Conservation (phyloP, 169 alveolate genomes). For the Plasmodium vivax region DNA sequence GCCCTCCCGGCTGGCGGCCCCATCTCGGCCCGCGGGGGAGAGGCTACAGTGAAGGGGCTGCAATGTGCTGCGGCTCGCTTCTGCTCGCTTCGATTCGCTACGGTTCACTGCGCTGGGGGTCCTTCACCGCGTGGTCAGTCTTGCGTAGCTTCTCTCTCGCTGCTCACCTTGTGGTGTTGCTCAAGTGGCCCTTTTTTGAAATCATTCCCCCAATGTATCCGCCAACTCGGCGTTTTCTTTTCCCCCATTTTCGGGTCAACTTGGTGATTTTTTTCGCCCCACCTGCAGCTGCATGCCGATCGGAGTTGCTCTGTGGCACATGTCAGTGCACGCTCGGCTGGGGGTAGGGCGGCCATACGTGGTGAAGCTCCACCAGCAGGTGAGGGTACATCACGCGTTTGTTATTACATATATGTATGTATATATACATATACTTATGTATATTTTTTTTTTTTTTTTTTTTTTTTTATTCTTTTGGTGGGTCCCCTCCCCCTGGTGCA, state of each 20-base stretch:
- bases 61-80: not conserved
- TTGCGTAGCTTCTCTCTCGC: not conserved
- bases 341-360: not conserved
- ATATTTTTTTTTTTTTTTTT: too few species aligned
- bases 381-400: not conserved
- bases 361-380: not conserved
- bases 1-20: not conserved
- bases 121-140: not conserved
- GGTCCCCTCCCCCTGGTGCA: not conserved
- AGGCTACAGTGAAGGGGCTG: not conserved
- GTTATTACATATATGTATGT: too few species aligned
- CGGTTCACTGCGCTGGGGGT: not conserved
- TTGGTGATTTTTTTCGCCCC: not conserved
- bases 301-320: not conserved
- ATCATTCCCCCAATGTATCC: not conserved
- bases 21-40: not conserved
- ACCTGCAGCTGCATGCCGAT: not conserved
- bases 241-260: not conserved
- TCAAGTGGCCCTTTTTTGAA: not conserved
- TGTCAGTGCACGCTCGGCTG: not conserved
- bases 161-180: not conserved
- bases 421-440: too few species aligned
- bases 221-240: not conserved
- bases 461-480: not conserved
- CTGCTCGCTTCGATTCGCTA: too few species aligned